Evolutionary conservation across 2,329 filamentous ascomycete genomes (phyloP).

Genomic region (Fusarium palustre): DNA sequence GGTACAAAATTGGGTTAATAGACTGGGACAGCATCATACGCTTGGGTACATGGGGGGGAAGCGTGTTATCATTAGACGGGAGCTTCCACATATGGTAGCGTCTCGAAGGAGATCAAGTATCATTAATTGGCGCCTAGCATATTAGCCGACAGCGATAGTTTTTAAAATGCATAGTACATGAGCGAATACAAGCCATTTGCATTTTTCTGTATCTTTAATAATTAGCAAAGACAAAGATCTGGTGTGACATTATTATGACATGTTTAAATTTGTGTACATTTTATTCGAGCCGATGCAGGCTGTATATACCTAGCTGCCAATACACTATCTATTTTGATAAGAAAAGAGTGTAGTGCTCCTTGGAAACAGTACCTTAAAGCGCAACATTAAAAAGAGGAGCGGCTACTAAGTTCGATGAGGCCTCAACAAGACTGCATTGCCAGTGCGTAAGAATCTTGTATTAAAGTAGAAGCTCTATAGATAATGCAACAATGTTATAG

Average conservation of each 20-base stretch:
- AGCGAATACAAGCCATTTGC: conserved; percentile 33
- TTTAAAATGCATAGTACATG: conserved; percentile 42
- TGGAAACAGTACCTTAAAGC: no score
- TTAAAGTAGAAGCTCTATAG: not conserved
- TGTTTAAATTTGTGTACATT: not conserved
- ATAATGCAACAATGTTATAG: not conserved
- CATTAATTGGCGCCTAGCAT: conserved; percentile 39
- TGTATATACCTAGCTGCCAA: not conserved
- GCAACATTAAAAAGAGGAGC: no score
- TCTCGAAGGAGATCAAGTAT: conserved; percentile 30
- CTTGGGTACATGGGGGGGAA: conserved; percentile 38
- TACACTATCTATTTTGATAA: not conserved
- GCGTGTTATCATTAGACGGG: conserved; percentile 33
- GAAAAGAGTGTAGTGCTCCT: not conserved
- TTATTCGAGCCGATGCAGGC: not conserved
- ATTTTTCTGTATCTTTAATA: not conserved
- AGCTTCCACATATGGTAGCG: conserved; percentile 28
- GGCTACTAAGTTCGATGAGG: not conserved
- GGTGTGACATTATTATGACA: not conserved
- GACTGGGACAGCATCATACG: conserved; percentile 40
- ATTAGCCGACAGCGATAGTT: conserved; percentile 29
- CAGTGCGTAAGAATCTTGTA: not conserved
- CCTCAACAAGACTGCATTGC: not conserved
- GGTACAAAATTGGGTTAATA: conserved; percentile 40
- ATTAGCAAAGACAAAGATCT: fast-evolving